Evolutionary conservation across 2,329 filamentous ascomycete genomes (phyloP), one percentile per base, ranked within the genome.

Genomic region (Aspergillus sp.): DNA sequence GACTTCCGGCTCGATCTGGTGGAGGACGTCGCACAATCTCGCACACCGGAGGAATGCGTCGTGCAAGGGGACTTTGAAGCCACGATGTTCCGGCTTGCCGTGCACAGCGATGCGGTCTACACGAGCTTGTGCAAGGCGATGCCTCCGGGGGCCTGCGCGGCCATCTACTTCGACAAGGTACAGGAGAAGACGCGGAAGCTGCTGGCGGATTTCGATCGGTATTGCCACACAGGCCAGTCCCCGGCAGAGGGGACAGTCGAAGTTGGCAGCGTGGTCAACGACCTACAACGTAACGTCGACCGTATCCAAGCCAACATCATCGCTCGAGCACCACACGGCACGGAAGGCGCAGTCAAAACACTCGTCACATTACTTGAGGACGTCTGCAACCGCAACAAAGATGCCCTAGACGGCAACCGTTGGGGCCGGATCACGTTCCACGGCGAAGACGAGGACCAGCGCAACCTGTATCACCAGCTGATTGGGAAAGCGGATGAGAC

Each of bases 101-200:
- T 71, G 9, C 66, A 72, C 50, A 70, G 74, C 46, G 64, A 70
- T 36, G 59, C 58, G n/a, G 62, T 71, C 28, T 73, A 65, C 50
- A 55, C 57, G 12, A 65, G 65, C 42, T 60, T 74, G 12, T 67
- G 66, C 49, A 68, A 68, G 45, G 64, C 66, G 3, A 70, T 73
- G 60, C 65, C 69, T 0, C 52, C 65, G 2, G 65, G 65, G 0
- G 65, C 65, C 1, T 69, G 71, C 46, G 68, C 70, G 2, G 62
- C 60, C 4, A 67, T 68, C 36, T 74, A 72, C 54, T 68, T 70
- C 46, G 64, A 72, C 49, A 75, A 74, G 49, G 49, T 68, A 8
- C 61, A 64, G 46, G 57, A 63, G 41, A 62, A 63, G 29, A 60
- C 56, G 3, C 62, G 63, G 12, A 58, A 57, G 33, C 49, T 72